Conservation (phyloP, 805 yeast genomes). For the Myxozyma mucilagina region DNA sequence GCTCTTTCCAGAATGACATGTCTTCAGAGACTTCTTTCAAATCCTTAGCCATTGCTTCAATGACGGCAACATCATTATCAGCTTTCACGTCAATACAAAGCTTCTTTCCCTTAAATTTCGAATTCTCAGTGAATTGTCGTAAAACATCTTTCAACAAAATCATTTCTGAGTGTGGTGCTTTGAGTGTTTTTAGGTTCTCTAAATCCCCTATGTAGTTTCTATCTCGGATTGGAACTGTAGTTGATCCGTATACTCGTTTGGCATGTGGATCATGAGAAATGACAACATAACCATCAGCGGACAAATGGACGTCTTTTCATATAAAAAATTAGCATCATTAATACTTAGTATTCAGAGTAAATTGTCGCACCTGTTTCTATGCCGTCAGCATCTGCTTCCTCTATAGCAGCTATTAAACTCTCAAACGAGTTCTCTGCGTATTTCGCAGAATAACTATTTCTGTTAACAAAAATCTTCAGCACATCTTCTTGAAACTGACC, state of each 20-base stretch:
- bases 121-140: conserved; percentile 5
- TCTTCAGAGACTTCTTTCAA: conserved; percentile 42
- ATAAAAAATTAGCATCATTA: background rate
- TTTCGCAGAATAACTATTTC: conserved; percentile 19
- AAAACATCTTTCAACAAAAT: conserved; percentile 26
- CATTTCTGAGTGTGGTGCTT: conserved; percentile 34
- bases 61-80: conserved; percentile 22
- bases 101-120: conserved; percentile 23
- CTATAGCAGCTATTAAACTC: conserved; percentile 51
- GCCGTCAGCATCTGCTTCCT: conserved; percentile 47
- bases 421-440: conserved; percentile 38
- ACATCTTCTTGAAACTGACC: conserved; percentile 12
- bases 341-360: background rate
- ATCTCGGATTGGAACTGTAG: conserved; percentile 43
- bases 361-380: conserved; percentile 47
- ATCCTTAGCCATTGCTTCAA: conserved; percentile 18
- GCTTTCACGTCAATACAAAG: conserved; percentile 28
- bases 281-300: conserved; percentile 55
- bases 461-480: background rate
- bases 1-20: conserved; percentile 47
- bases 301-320: conserved; percentile 48
- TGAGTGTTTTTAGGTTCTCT: conserved; percentile 41
- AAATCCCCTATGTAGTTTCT: conserved; percentile 44
- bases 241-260: conserved; percentile 49
- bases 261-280: conserved; percentile 56